Evolutionary conservation across 306 rosid species (phyloP), one percentile per base, ranked within the genome.

Genomic region (Lathyrus oleraceus): DNA sequence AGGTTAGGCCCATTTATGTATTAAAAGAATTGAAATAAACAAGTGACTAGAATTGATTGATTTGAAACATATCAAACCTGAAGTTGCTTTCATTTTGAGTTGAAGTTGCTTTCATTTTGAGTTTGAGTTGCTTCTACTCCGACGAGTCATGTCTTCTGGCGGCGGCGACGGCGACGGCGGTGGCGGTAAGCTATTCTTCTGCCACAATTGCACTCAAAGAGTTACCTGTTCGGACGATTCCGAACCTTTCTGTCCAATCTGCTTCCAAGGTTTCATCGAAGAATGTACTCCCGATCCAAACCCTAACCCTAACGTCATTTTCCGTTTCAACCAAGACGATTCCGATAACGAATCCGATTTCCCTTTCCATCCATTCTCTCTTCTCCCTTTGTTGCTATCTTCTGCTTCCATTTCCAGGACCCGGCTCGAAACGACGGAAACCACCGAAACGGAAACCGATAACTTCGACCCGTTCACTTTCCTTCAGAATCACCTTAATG

Each of bases 211-310:
- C 87, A 68, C 38, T 14, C 78, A 67, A 38, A 82, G 86, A 42
- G 85, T 94, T 17, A 75, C 78, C 10, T 40, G 87, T 39, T 58
- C 84, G 43, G 90, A 87, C 38, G 78, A 79, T 35, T 78, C 85
- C 59, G 97, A 94, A 69, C 89, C 91, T 51, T n/a, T 75, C 59
- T 94, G 98, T 60, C 94, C 98, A 35, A 23, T 66, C n/a, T 94
- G 98, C 81, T 61, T 56, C n/a, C 81, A 78, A 23, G 87, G 89
- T 47, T 94, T 94, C 36, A 78, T 94, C 10, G 98, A 94, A 74
- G 98, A 94, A 78, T 69, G 28, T 5, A 68, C 63, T 42, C 78
- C 77, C 3, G 43, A 70, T 76, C 82, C 89, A 45, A 72, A 30
- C 73, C 69, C 45, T 2, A 67, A 60, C 57, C 65, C 51, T 56